phyloP scores from a whole-genome alignment of 345 rosid species.

The Eucalyptus rudis region DNA sequence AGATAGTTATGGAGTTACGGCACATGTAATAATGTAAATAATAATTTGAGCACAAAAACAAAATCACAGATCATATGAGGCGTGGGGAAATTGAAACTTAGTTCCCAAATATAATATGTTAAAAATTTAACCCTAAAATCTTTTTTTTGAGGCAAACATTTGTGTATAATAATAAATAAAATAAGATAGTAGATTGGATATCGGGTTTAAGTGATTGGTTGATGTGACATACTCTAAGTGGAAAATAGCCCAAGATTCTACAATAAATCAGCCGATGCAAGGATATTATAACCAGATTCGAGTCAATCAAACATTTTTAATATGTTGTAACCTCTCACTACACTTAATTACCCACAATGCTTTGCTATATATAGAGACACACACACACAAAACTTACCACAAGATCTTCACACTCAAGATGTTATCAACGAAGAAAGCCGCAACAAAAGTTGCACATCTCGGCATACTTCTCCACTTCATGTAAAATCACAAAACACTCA shows the following conservation, averaged over 20 bases:
- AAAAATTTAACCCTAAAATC: neutral
- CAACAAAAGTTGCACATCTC: neutral
- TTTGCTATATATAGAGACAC: too few relatives aligned
- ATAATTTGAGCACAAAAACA: neutral
- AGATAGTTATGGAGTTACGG: neutral
- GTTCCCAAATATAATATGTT: neutral
- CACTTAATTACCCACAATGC: too few relatives aligned
- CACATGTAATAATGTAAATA: neutral
- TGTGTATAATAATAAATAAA: neutral
- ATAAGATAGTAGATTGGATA: neutral
- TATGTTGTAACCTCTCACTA: too few relatives aligned
- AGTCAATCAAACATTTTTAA: neutral
- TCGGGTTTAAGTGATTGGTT: neutral
- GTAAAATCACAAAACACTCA: neutral
- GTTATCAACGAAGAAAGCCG: neutral
- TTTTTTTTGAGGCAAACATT: neutral
- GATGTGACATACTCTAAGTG: neutral
- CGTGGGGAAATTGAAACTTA: neutral
- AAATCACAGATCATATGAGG: neutral
- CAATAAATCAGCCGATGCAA: too few relatives aligned
- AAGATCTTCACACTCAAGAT: neutral
- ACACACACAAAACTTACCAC: too few relatives aligned
- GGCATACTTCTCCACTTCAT: neutral
- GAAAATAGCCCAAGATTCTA: neutral
- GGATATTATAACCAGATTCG: rapidly evolving